phyloP scores from a whole-genome alignment of 352 stramenopile species.

The Phytophthora aleatoria region DNA sequence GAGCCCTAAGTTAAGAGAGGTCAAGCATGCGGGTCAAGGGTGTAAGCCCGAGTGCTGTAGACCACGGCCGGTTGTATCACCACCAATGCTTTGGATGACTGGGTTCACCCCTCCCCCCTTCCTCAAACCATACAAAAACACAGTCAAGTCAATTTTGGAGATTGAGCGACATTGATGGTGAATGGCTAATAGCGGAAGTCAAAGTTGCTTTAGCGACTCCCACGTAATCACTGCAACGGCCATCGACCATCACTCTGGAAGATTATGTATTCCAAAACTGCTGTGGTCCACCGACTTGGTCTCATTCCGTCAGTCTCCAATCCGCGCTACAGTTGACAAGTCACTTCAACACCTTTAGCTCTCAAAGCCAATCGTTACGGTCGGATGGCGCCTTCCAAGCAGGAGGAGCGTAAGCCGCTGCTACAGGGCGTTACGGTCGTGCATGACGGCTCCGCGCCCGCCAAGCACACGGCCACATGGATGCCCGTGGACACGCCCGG shows the following conservation, averaged over 20 bases:
- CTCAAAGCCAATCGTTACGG: constrained; percentile 1
- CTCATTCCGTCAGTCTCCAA: constrained; percentile 19
- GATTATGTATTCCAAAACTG: constrained; percentile 13
- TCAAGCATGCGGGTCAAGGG: too few relatives aligned
- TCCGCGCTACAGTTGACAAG: constrained; percentile 6
- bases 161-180: too few relatives aligned
- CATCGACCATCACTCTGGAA: constrained; percentile 2
- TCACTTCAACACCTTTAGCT: constrained; percentile 10
- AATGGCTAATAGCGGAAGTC: too few relatives aligned
- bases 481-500: constrained; percentile 33
- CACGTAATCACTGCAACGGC: constrained; percentile 2
- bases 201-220: too few relatives aligned
- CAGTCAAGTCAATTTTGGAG: too few relatives aligned
- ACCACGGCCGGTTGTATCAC: too few relatives aligned
- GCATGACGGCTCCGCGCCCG: constrained; percentile 11
- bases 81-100: too few relatives aligned
- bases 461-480: constrained; percentile 19
- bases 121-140: too few relatives aligned
- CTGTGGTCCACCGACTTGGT: constrained; percentile 11
- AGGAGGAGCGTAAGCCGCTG: constrained; percentile 37
- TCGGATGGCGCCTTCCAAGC: constrained; percentile 28
- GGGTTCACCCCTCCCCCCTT: too few relatives aligned
- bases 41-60: too few relatives aligned
- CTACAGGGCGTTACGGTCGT: constrained; percentile 31
- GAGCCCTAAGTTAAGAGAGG: too few relatives aligned